These are phyloP conservation scores for Apophysomyces ossiformis DNA, from an alignment of 371 early-diverging fungal species.

Conservation along the genomic window DNA sequence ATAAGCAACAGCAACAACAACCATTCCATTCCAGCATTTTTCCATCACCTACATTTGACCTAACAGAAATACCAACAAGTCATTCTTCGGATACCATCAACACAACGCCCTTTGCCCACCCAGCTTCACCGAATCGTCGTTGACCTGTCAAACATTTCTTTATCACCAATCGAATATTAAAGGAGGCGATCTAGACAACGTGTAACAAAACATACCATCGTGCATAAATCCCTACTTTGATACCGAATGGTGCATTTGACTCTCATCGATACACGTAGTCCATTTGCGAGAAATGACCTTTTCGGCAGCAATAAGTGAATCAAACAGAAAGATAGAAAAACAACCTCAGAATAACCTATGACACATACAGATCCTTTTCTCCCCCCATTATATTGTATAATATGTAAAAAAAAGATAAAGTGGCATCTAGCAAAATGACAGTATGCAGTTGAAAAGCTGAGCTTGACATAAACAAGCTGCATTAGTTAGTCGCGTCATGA, in stretches of 20 bases:
- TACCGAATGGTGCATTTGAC: not conserved
- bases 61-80: not conserved
- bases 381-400: too few relatives aligned
- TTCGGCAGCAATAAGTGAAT: not conserved
- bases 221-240: not conserved
- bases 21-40: not conserved
- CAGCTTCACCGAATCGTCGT: not conserved
- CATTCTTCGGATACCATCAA: not conserved
- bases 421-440: too few relatives aligned
- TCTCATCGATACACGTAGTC: not conserved
- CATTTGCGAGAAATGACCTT: not conserved
- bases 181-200: not conserved
- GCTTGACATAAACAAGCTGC: too few relatives aligned
- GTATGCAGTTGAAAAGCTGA: too few relatives aligned
- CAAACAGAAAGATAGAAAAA: not conserved
- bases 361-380: too few relatives aligned
- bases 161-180: not conserved
- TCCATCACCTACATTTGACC: conserved; percentile 3
- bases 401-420: too few relatives aligned
- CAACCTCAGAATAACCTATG: too few relatives aligned
- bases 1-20: not conserved
- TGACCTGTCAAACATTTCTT: not conserved
- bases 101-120: not conserved
- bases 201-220: not conserved
- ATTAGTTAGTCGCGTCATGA: too few relatives aligned